Conservation (phyloP, 768 basidiomycete genomes). For the Leccinum truebloodii region DNA sequence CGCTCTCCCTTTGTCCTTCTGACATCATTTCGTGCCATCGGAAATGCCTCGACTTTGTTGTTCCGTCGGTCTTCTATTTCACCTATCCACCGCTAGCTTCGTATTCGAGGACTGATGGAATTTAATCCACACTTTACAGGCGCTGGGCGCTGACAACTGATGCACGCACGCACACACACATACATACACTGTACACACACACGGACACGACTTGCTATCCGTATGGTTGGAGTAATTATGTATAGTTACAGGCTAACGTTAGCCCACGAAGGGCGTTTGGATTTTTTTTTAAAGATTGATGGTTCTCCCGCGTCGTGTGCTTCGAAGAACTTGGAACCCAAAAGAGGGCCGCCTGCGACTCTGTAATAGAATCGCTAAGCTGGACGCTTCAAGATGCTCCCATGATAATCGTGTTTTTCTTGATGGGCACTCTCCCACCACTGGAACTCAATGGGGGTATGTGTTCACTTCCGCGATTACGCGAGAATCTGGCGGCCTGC, state of each 20-base stretch:
- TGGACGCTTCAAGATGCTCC: not conserved
- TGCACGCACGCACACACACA: not conserved
- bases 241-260: constrained; percentile 7
- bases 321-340: constrained; percentile 8
- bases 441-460: constrained; percentile 8
- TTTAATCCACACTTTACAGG: constrained; percentile 10
- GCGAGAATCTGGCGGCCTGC: constrained; percentile 19
- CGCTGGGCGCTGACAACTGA: constrained; percentile 20
- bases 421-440: constrained; percentile 8
- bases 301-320: constrained; percentile 8
- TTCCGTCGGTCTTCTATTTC: constrained; percentile 25
- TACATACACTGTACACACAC: not conserved
- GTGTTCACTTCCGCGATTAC: constrained; percentile 33
- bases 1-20: constrained; percentile 12
- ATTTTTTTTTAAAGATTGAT: not conserved
- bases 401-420: constrained; percentile 4
- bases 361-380: not conserved
- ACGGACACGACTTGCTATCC: constrained; percentile 1
- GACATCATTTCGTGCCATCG: constrained; percentile 16
- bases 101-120: constrained; percentile 15
- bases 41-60: constrained; percentile 22
- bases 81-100: constrained; percentile 5
- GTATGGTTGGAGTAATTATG: constrained; percentile 2
- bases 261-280: not conserved
- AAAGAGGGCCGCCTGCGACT: not conserved